Base-by-base conservation (phyloP, 305 asterid species). In the Solanum hybrid region DNA sequence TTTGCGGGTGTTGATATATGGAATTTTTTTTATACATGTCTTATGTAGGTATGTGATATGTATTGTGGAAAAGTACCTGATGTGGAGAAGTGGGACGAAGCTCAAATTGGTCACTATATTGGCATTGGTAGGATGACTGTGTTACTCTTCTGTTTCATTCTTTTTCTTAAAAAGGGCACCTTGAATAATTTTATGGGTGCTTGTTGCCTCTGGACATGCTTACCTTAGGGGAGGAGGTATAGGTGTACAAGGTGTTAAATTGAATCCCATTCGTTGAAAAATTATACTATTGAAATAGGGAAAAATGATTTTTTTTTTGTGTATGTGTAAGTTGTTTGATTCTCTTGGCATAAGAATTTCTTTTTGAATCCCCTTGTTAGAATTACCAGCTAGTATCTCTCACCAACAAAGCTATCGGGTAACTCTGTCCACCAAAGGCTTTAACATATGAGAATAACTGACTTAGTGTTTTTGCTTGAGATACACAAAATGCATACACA, bases 81-180 rank as follows among this genome's bases (percentile, higher is more conserved):
- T 87, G 98, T 93, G 93, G 96, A 91, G 72, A 97, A 93, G 91
- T 95, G 99, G 99, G 99, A 94, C 35, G 98, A 94, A 92, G 98
- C 98, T 93, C 99, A 92, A 92, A 97, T 97, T 92, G 98, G 99
- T 90, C 99, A 97, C 92, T 97, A 93, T 91, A 94, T 97, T 90
- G 98, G 99, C 90, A 94, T 97, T 89, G 99, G 99, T 96, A 95
- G 71, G 40, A 46, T 77, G 72, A 85, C 32, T 16, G 51, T 81
- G 51, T 81, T 76, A 17, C 78, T 85, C 17, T 71, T 32, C 32
- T 78, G 64, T 66, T 88, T 87, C 84, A 35, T 16, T 89, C 71
- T 71, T 31, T 81, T 26, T 78, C 51, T 78, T 79, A 12, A 16
- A 10, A 78, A 13, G 16, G 3, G 85, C 10, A 78, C 5, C 51